Percentiles rank a stretch among this genome's conserved stretches.
phyloP scores from a whole-genome alignment of 805 yeast species.

The Sugiyamaella chiloensis region DNA sequence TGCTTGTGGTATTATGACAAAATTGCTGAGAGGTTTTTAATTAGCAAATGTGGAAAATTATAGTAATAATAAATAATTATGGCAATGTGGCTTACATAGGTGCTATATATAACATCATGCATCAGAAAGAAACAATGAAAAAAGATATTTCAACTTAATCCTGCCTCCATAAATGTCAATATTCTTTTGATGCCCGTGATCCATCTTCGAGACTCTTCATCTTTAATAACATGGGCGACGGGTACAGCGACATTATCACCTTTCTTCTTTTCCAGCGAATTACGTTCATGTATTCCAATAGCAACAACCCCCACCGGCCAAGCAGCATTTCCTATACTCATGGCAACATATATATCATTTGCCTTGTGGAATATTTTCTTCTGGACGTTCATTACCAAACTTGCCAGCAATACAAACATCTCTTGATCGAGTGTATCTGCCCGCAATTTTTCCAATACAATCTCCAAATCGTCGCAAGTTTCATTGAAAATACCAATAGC shows the following conservation, averaged over 20 bases:
- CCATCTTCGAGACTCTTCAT: conserved; percentile 74
- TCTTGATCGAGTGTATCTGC: conserved; percentile 39
- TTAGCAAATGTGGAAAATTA: no score
- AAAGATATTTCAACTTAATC: no score
- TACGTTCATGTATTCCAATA: conserved; percentile 76
- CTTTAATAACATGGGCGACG: conserved; percentile 71
- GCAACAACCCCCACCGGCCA: conserved; percentile 88
- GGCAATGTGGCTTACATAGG: neutral
- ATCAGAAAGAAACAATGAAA: neutral
- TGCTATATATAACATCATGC: no score
- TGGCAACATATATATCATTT: conserved; percentile 64
- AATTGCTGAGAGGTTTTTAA: no score
- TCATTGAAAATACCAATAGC: conserved; percentile 38
- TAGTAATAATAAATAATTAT: neutral
- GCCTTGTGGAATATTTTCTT: conserved; percentile 48
- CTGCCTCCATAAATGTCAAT: conserved; percentile 51
- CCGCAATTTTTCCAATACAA: conserved; percentile 54
- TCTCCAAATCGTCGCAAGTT: conserved; percentile 49
- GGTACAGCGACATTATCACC: conserved; percentile 33
- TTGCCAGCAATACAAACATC: conserved; percentile 52
- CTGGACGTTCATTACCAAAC: conserved; percentile 62
- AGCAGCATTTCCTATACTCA: conserved; percentile 83
- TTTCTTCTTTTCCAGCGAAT: conserved; percentile 56
- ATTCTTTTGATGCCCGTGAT: conserved; percentile 69
- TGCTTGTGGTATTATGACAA: neutral